Base-by-base conservation (phyloP, 148 eudicot species). In the Rhododendron molle region DNA sequence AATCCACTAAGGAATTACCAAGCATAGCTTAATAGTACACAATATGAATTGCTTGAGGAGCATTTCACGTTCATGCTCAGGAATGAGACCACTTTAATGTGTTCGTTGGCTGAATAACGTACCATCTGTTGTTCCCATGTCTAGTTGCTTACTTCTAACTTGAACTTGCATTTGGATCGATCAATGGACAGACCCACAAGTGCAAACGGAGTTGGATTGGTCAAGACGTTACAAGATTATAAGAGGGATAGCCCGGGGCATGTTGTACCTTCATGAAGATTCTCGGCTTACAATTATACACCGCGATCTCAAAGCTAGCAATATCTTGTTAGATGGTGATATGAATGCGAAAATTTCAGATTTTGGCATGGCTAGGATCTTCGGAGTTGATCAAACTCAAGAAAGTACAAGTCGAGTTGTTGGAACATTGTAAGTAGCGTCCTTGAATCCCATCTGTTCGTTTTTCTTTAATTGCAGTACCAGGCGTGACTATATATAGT, bases 381-480 rank as follows among this genome's bases (percentile, higher is more conserved):
- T 76, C 23, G 80, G 80, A 3, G 50, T 76, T 20, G 80, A 76
- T 12, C 49, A 76, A 76, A 40, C 80, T 43, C 80, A 86, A 54
- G 62, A 85, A 47, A 85, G 21, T 38, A 76, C 79, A 76, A 76
- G 79, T 76, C 79, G 79, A 88, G 71, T 90, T 38, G 92, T 81
- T n/a, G 92, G 93, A 9, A 91, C 92, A 69, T 87, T 85, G 93
- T 91, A 85, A 90, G 92, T 91, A 2, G 11, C 5, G 36, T 44
- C 4, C 38, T 12, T 34, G 5, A 18, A 40, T 40, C 20, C 11
- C 8, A 12, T 62, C 5, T 43, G 18, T 0, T 5, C n/a, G 50
- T 2, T 80, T 36, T 40, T 40, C 44, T 40, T 38, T 40, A 40
- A 40, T 40, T 5, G 44, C 44, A 40, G 44, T 40, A 40, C 44